These are phyloP conservation scores for Tanacetum coccineum DNA, from an alignment of 129 eudicot genomes.

Conservation along the genomic window DNA sequence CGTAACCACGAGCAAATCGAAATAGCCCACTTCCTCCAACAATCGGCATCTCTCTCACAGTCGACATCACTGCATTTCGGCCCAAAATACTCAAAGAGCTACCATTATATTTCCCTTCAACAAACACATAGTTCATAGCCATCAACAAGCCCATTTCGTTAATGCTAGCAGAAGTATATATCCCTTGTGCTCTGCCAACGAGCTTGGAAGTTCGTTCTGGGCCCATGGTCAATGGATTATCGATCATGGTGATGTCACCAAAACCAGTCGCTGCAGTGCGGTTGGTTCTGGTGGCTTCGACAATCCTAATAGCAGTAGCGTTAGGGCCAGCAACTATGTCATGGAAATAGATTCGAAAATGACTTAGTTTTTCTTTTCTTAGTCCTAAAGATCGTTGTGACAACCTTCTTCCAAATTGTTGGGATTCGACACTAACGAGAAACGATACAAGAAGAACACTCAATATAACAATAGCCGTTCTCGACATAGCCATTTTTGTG, in stretches of 20 bases:
- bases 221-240: conserved; percentile 45
- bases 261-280: conserved; percentile 32
- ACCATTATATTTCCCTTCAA: conserved; percentile 50
- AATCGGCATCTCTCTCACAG: conserved; percentile 48
- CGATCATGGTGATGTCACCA: conserved; percentile 42
- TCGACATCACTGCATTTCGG: conserved; percentile 32
- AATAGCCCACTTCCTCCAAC: conserved; percentile 61
- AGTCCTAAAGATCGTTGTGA: conserved; percentile 30
- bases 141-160: conserved; percentile 36
- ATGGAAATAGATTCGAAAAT: conserved; percentile 45
- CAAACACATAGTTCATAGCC: conserved; percentile 39
- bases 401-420: conserved; percentile 24
- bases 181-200: conserved; percentile 55
- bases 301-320: conserved; percentile 29
- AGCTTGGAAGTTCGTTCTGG: conserved; percentile 38
- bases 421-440: conserved; percentile 18
- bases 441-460: conserved; percentile 16
- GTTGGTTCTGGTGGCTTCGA: conserved; percentile 33
- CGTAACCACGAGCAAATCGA: conserved; percentile 51
- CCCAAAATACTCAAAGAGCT: conserved; percentile 45
- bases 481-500: conserved; percentile 14
- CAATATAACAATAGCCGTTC: background rate
- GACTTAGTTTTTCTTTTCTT: conserved; percentile 42
- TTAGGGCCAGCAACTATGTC: conserved; percentile 43
- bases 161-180: conserved; percentile 37